phyloP scores from a whole-genome alignment of 1,284 basidiomycete species.

The Rhodotorula glutinis region DNA sequence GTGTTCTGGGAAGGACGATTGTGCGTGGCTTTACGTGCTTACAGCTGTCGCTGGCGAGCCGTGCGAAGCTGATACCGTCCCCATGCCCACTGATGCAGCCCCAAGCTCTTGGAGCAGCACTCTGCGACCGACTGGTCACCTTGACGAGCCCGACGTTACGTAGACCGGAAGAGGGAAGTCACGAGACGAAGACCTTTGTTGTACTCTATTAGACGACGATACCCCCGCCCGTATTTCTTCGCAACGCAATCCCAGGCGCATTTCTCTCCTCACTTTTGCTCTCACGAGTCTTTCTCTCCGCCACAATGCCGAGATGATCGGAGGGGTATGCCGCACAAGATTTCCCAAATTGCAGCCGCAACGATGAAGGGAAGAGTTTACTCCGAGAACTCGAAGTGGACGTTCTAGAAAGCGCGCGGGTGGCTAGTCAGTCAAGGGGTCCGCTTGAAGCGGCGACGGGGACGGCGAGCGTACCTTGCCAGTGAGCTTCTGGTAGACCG shows the following conservation, averaged over 20 bases:
- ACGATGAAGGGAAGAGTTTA: not conserved
- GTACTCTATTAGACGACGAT: too few species aligned
- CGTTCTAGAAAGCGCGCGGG: not conserved
- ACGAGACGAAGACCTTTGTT: too few species aligned
- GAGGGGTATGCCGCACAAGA: not conserved
- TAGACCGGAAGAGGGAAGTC: not conserved
- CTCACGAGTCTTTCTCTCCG: not conserved
- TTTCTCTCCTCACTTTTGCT: too few species aligned
- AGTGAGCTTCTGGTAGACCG: slow-evolving; percentile 71
- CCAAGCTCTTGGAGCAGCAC: slow-evolving; percentile 20
- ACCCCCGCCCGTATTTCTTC: too few species aligned
- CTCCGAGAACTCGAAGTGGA: slow-evolving; percentile 6
- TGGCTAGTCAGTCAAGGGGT: not conserved
- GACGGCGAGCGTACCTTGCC: slow-evolving; percentile 2
- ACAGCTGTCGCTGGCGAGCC: too few species aligned
- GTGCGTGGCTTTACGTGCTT: too few species aligned
- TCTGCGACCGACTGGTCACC: slow-evolving; percentile 23
- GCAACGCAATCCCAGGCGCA: too few species aligned
- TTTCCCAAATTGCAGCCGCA: slow-evolving; percentile 6
- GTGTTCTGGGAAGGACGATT: slow-evolving; percentile 47
- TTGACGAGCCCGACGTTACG: not conserved
- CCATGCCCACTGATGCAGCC: slow-evolving; percentile 4
- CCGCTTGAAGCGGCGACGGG: not conserved
- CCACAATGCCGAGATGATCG: not conserved
- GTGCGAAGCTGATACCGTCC: slow-evolving; percentile 1